Percentiles rank a stretch among this genome's conserved stretches.
Evolutionary conservation across 352 stramenopile species (phyloP).

Genomic region (Globisporangium viniferum): DNA sequence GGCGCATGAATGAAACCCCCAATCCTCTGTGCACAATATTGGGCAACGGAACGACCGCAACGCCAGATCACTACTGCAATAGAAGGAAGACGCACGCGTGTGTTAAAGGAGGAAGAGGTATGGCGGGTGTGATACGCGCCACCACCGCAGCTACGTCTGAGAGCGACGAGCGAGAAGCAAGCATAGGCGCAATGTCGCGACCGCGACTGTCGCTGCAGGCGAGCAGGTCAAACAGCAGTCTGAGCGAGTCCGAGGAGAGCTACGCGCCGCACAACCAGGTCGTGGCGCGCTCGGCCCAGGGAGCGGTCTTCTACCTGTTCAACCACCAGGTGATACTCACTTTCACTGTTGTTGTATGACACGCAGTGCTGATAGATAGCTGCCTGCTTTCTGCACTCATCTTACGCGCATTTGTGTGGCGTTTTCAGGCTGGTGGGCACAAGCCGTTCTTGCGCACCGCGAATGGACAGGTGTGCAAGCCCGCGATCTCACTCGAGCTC

Average conservation of each 20-base stretch:
- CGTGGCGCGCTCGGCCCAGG: slow-evolving; percentile 60
- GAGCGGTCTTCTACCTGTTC: slow-evolving; percentile 75
- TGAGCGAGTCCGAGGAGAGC: slow-evolving; percentile 17
- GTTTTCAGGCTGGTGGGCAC: slow-evolving; percentile 55
- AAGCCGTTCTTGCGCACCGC: slow-evolving; percentile 67
- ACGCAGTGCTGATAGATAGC: background rate
- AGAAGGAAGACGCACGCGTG: background rate
- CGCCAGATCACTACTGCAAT: background rate
- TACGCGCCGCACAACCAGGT: slow-evolving; percentile 37
- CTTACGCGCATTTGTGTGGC: background rate
- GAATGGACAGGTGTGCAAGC: slow-evolving; percentile 72
- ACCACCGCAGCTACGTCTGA: background rate
- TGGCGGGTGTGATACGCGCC: slow-evolving; percentile 4
- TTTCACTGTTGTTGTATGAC: background rate
- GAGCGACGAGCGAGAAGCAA: background rate
- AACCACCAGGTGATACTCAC: slow-evolving; percentile 50
- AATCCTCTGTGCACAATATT: background rate
- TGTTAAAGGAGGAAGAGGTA: background rate
- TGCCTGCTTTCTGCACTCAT: too few species aligned
- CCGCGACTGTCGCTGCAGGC: slow-evolving; percentile 11
- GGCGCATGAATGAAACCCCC: background rate
- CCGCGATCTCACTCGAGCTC: slow-evolving; percentile 65
- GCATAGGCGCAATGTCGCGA: background rate
- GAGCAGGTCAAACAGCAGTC: slow-evolving; percentile 12
- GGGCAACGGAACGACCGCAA: background rate